phyloP scores from a whole-genome alignment of 495 filamentous ascomycete species.

The Penicillium alfredii region DNA sequence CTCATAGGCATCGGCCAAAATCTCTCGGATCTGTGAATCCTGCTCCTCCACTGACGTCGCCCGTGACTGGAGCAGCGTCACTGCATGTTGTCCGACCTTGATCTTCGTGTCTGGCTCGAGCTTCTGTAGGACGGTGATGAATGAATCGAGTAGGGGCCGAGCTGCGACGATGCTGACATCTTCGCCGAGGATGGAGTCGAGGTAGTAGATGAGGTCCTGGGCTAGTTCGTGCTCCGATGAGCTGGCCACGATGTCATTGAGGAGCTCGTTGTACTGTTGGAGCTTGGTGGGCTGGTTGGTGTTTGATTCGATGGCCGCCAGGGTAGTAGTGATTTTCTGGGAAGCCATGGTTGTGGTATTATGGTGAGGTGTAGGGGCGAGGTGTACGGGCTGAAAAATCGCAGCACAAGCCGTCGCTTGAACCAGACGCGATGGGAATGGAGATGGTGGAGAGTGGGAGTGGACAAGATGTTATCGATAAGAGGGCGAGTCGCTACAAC shows the following conservation, averaged over 20 bases:
- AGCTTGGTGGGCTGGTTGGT: constrained; percentile 49
- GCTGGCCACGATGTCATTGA: constrained; percentile 54
- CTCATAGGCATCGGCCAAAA: constrained; percentile 80
- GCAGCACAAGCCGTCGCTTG: no score
- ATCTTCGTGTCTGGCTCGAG: constrained; percentile 59
- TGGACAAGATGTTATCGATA: not conserved
- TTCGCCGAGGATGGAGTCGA: constrained; percentile 61
- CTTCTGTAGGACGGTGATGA: constrained; percentile 54
- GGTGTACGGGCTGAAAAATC: no score
- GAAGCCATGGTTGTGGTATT: constrained; percentile 47
- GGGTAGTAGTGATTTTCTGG: constrained; percentile 48
- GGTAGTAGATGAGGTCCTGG: constrained; percentile 62
- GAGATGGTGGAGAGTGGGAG: not conserved
- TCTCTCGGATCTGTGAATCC: constrained; percentile 68
- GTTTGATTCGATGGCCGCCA: constrained; percentile 49
- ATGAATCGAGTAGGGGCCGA: constrained; percentile 61
- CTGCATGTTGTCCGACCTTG: constrained; percentile 61
- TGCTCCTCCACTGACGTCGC: constrained; percentile 80
- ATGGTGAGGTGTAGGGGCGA: constrained; percentile 1
- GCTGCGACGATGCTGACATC: constrained; percentile 68
- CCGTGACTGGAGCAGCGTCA: constrained; percentile 57
- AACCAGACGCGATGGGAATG: no score
- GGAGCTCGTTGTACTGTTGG: constrained; percentile 59
- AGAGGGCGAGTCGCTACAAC: not conserved
- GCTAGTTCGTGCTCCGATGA: constrained; percentile 50